Evolutionary conservation across 2,329 filamentous ascomycete genomes (phyloP), one percentile per base, ranked within the genome.

Genomic region (Diaporthe ampelina): DNA sequence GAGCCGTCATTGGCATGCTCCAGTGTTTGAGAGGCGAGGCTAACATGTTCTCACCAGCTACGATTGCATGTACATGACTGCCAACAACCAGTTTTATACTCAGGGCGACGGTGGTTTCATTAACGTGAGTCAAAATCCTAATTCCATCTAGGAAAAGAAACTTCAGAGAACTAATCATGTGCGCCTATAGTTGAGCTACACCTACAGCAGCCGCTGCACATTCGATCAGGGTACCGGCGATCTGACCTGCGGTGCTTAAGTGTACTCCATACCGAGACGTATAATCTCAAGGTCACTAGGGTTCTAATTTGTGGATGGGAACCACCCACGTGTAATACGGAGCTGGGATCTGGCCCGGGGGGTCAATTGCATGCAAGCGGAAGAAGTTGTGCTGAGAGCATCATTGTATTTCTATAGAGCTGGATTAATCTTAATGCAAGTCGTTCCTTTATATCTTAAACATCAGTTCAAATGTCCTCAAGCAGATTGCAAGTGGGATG

Each of bases 61-160:
- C 54, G 77, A 77, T 54, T 78, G 74, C 52, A 72, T 77, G 70
- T 78, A 76, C 56, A 73, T 78, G 69, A 69, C 43, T 17, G 61
- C 56, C 2, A 72, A 73, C 29, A 76, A 77, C 73, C 56, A 68
- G 10, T 78, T 75, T 24, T 70, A 54, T 45, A 77, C 72, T 6
- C 56, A 73, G 26, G n/a, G 59, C 5, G 77, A 77, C 13, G 75
- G 73, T 11, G 77, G 76, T 2, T 77, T 65, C 69, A 74, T 75
- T 37, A 78, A 78, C 72, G 69, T 71, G 32, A 71, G 56, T 61
- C 1, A n/a, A n/a, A n/a, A n/a, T n/a, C n/a, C n/a, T n/a, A n/a
- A n/a, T 7, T 37, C 13, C 26, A 67, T 3, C 29, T 37, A 8
- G 50, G 26, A 21, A 35, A 1, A 0, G 10, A 40, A 24, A 2